Conservation (phyloP, 2,329 filamentous ascomycete genomes). For the Ceratocystis papillata region DNA sequence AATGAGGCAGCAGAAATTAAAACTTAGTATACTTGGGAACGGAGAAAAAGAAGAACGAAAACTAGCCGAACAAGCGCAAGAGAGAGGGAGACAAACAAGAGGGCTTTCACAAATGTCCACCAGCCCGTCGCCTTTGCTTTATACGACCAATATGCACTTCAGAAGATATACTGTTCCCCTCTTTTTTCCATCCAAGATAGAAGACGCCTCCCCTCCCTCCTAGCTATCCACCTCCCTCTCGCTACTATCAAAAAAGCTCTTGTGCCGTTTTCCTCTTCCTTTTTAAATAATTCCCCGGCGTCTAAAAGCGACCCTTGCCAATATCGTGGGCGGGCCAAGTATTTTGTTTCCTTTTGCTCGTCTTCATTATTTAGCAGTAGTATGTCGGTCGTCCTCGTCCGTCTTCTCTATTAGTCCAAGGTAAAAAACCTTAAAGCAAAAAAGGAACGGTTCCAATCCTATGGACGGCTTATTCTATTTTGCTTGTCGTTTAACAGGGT, state of each 20-base stretch:
- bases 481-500: not conserved
- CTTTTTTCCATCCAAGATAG: not conserved
- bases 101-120: too few relatives aligned
- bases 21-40: too few relatives aligned
- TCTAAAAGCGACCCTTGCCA: not conserved
- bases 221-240: not conserved
- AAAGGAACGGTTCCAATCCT: not conserved
- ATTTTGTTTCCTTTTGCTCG: not conserved
- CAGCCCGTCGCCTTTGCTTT: too few relatives aligned
- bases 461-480: not conserved
- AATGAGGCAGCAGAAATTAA: too few relatives aligned
- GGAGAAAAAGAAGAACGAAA: too few relatives aligned
- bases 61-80: too few relatives aligned
- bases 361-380: not conserved
- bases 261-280: not conserved
- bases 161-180: not conserved
- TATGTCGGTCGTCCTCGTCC: too few relatives aligned
- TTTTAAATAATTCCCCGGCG: slow-evolving; percentile 5
- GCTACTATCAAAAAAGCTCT: not conserved
- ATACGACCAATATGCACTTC: too few relatives aligned
- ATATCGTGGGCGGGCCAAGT: too few relatives aligned
- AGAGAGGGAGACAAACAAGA: too few relatives aligned
- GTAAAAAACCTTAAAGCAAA: not conserved
- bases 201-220: not conserved
- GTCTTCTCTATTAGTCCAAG: too few relatives aligned